Base-by-base conservation (phyloP, 345 rosid species). In the Lepidium didymum region DNA sequence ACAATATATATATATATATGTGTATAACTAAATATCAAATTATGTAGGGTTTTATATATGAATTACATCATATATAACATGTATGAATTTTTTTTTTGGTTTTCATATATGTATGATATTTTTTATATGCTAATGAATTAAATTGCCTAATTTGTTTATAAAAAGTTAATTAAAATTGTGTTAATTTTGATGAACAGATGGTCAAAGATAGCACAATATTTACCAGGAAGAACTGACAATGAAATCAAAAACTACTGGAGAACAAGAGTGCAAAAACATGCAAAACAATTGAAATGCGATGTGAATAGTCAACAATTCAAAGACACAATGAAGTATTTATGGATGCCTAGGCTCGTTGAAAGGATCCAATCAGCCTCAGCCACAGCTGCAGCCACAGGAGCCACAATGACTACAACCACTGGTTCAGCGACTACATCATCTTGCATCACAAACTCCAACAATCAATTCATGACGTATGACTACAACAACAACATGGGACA, bases 161-260 rank as follows among this genome's bases (percentile, higher is more conserved):
- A 4, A 43, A 6, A 29, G 34, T 11, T 52, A 1, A 23, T 45
- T 64, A 9, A 73, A 31, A 9, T n/a, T 40, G 38, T 72, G 51
- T 40, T 10, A 2, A 35, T n/a, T 23, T 36, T 35, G 3, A 38
- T 44, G 37, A 7, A 38, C 3, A 93, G 97, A 64, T 93, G 97
- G 97, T 90, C 97, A n/a, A 88, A 90, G 72, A 93, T 93, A 12
- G 98, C 98, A 4, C 96, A 88, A 38, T 84, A 84, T 62, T 74
- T 93, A 62, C 98, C 97, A 0, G 98, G 98, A 31, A 82, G 98
- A 64, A 93, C 98, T 1, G 98, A 93, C 34, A 93, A 93, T 63
- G 98, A 93, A 75, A 93, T 93, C 29, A 93, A 93, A 70, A 93
- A 93, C 77, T 93, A 93, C 27, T 93, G 98, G 98, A 83, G 97